Evolutionary conservation across 2,329 filamentous ascomycete species (phyloP).

Genomic region (Ampelomyces quisqualis): DNA sequence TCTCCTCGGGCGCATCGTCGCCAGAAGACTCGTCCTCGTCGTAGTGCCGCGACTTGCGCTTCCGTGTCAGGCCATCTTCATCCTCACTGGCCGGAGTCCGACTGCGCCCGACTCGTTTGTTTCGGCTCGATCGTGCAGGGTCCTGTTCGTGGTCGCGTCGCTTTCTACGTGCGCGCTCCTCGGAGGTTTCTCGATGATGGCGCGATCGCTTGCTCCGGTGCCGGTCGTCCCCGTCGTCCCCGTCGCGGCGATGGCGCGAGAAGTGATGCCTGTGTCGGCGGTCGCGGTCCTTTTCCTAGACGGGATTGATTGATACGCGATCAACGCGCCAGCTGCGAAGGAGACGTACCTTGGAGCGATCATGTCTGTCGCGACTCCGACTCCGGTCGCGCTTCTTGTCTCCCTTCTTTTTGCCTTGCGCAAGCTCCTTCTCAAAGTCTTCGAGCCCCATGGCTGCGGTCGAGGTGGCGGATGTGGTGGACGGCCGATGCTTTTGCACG

Average conservation of each 20-base stretch:
- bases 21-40: slow-evolving; percentile 33
- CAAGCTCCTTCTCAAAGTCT: slow-evolving; percentile 78
- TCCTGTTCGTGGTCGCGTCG: slow-evolving; percentile 39
- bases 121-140: slow-evolving; percentile 39
- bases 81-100: slow-evolving; percentile 36
- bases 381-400: slow-evolving; percentile 52
- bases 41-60: slow-evolving; percentile 39
- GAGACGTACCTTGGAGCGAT: slow-evolving; percentile 29
- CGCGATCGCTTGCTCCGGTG: slow-evolving; percentile 67
- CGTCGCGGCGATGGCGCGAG: slow-evolving; percentile 48
- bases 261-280: slow-evolving; percentile 48
- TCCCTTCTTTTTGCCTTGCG: slow-evolving; percentile 62
- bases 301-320: not conserved
- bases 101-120: slow-evolving; percentile 31
- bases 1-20: slow-evolving; percentile 44
- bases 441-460: slow-evolving; percentile 57
- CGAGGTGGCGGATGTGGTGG: slow-evolving; percentile 38
- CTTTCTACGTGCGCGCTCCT: slow-evolving; percentile 49
- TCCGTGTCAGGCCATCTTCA: slow-evolving; percentile 36
- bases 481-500: slow-evolving; percentile 19
- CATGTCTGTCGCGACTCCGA: slow-evolving; percentile 41
- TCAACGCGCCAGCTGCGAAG: not conserved
- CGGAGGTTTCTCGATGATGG: slow-evolving; percentile 49
- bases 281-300: slow-evolving; percentile 42
- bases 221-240: slow-evolving; percentile 49